Evolutionary conservation across 768 basidiomycete species (phyloP).

Genomic region (Xanthoconium stramineum): DNA sequence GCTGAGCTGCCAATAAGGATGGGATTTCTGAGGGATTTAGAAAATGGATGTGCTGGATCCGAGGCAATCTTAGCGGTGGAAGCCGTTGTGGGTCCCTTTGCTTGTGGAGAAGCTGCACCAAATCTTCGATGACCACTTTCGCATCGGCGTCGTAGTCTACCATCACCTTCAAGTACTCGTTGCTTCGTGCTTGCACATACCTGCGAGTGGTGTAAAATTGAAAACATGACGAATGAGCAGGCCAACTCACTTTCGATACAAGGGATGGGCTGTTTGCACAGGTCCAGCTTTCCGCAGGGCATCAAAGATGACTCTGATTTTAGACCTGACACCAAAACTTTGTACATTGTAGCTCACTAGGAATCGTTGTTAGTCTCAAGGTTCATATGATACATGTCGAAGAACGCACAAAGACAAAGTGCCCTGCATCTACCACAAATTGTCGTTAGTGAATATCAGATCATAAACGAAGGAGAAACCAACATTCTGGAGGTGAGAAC

Average conservation of each 20-base stretch:
- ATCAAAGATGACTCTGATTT: conserved; percentile 7
- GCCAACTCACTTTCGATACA: conserved; percentile 8
- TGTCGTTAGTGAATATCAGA: not conserved
- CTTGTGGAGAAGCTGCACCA: conserved; percentile 27
- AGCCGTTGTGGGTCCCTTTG: not conserved
- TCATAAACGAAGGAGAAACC: conserved; percentile 16
- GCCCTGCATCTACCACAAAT: conserved; percentile 40
- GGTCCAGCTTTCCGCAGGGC: conserved; percentile 2
- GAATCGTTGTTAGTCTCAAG: not conserved
- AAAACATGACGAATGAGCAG: not conserved
- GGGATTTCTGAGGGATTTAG: conserved; percentile 29
- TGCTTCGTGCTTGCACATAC: not conserved
- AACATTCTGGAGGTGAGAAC: conserved; percentile 50
- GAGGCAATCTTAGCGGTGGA: not conserved
- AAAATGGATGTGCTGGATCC: conserved; percentile 33
- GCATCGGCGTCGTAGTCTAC: conserved; percentile 8
- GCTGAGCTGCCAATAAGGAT: conserved; percentile 20
- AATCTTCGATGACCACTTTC: conserved; percentile 11
- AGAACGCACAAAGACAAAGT: conserved; percentile 44
- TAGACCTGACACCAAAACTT: not conserved
- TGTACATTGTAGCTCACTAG: conserved; percentile 29
- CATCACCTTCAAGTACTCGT: conserved; percentile 13
- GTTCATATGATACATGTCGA: not conserved
- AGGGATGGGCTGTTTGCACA: not conserved
- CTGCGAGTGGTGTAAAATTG: not conserved